Evolutionary conservation across 345 rosid genomes (phyloP).

Genomic region (Gossypium arboreum): DNA sequence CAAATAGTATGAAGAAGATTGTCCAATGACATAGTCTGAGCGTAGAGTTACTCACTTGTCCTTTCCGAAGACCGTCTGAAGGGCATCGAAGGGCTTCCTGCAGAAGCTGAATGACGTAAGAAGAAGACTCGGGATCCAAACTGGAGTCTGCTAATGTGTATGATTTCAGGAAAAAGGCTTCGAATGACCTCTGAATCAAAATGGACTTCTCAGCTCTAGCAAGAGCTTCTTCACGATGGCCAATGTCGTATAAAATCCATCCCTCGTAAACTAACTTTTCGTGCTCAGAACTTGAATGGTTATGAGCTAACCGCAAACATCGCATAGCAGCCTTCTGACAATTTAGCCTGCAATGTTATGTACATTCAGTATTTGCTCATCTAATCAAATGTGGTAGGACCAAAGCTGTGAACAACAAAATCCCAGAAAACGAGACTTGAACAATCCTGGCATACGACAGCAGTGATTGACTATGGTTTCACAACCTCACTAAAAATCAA

Average conservation of each 20-base stretch:
- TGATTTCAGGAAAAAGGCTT: slow-evolving; percentile 91
- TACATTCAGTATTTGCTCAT: slow-evolving; percentile 11
- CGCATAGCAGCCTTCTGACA: slow-evolving; percentile 91
- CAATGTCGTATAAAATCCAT: slow-evolving; percentile 88
- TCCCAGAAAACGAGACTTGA: neutral
- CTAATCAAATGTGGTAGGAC: slow-evolving; percentile 3
- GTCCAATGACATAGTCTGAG: neutral
- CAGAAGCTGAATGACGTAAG: slow-evolving; percentile 64
- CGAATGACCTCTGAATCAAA: slow-evolving; percentile 70
- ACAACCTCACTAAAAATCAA: neutral
- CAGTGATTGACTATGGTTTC: neutral
- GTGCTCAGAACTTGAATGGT: slow-evolving; percentile 52
- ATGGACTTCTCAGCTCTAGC: slow-evolving; percentile 73
- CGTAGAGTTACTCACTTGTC: slow-evolving; percentile 56
- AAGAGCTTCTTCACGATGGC: slow-evolving; percentile 76
- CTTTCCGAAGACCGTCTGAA: slow-evolving; percentile 93
- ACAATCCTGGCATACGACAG: neutral
- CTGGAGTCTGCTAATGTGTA: slow-evolving; percentile 74
- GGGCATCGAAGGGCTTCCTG: slow-evolving; percentile 95
- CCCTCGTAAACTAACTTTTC: slow-evolving; percentile 90
- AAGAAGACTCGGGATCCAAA: slow-evolving; percentile 54
- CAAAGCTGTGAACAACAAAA: neutral
- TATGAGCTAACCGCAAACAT: slow-evolving; percentile 71
- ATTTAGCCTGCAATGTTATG: slow-evolving; percentile 52
- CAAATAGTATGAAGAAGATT: neutral